Percentiles rank a stretch among this genome's conserved stretches.
phyloP scores from a whole-genome alignment of 768 basidiomycete species.

The Pseudohyphozyma bogoriensis region DNA sequence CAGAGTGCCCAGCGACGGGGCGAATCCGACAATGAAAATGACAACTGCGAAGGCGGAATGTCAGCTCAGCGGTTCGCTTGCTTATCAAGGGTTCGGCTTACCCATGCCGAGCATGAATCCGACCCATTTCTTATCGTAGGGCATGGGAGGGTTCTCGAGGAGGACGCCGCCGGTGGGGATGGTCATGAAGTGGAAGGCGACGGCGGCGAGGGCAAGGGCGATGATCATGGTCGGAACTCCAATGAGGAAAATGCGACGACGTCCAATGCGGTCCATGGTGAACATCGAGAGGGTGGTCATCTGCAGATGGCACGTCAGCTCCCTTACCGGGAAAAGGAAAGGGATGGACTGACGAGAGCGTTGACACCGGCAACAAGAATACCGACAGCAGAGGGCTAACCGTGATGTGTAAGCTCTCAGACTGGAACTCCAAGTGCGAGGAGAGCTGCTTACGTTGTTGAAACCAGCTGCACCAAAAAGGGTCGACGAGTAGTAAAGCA shows the following conservation, averaged over 20 bases:
- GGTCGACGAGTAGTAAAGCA: constrained; percentile 48
- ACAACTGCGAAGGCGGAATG: constrained; percentile 1
- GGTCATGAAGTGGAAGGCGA: constrained; percentile 66
- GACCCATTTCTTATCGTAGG: constrained; percentile 40
- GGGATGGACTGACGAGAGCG: neutral
- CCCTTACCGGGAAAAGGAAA: no score
- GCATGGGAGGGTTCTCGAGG: neutral
- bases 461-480: constrained; percentile 69
- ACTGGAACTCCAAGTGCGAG: neutral
- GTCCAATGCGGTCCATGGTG: constrained; percentile 1
- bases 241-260: constrained; percentile 8
- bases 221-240: constrained; percentile 8
- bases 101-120: constrained; percentile 57
- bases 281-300: constrained; percentile 3
- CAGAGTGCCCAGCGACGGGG: constrained; percentile 75
- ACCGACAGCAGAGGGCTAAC: constrained; percentile 68
- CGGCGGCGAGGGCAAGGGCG: constrained; percentile 57
- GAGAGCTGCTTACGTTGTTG: constrained; percentile 34
- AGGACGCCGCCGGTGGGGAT: constrained; percentile 40
- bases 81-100: constrained; percentile 58
- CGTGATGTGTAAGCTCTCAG: no score
- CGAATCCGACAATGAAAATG: constrained; percentile 47
- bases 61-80: constrained; percentile 56
- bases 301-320: neutral
- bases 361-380: constrained; percentile 2